Conservation (phyloP, 768 basidiomycete species). For the Macrolepiota dolichaula region DNA sequence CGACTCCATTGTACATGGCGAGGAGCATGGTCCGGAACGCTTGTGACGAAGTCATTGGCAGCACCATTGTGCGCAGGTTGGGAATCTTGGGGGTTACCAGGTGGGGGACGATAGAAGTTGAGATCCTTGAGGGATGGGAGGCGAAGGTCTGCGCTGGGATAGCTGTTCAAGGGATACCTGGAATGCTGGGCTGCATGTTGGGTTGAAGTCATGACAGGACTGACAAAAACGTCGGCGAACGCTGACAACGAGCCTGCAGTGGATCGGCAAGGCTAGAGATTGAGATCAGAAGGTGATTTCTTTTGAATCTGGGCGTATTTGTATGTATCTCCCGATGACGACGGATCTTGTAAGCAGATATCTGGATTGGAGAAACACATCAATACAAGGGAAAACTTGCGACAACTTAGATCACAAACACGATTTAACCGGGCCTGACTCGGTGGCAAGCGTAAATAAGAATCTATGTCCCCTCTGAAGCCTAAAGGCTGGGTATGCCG, state of each 20-base stretch:
- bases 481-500: not conserved
- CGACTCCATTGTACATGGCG: slow-evolving; percentile 37
- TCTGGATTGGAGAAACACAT: slow-evolving; percentile 13
- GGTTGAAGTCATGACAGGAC: slow-evolving; percentile 44
- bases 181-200: slow-evolving; percentile 38
- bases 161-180: slow-evolving; percentile 8
- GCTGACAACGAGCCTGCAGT: slow-evolving; percentile 19
- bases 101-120: slow-evolving; percentile 45
- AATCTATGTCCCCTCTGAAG: not conserved
- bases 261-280: slow-evolving; percentile 33
- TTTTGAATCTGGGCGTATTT: slow-evolving; percentile 40
- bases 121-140: slow-evolving; percentile 74
- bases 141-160: slow-evolving; percentile 45
- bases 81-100: slow-evolving; percentile 27
- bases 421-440: slow-evolving; percentile 10
- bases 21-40: slow-evolving; percentile 24
- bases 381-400: slow-evolving; percentile 9
- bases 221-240: slow-evolving; percentile 14
- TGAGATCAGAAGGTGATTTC: slow-evolving; percentile 36
- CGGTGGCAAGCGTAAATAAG: not conserved
- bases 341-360: slow-evolving; percentile 44
- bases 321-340: slow-evolving; percentile 64
- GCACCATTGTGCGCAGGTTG: not conserved
- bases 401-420: slow-evolving; percentile 14
- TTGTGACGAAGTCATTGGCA: slow-evolving; percentile 22